These are phyloP conservation scores for Naganishia onofrii DNA, from an alignment of 768 basidiomycete genomes.

Conservation along the genomic window DNA sequence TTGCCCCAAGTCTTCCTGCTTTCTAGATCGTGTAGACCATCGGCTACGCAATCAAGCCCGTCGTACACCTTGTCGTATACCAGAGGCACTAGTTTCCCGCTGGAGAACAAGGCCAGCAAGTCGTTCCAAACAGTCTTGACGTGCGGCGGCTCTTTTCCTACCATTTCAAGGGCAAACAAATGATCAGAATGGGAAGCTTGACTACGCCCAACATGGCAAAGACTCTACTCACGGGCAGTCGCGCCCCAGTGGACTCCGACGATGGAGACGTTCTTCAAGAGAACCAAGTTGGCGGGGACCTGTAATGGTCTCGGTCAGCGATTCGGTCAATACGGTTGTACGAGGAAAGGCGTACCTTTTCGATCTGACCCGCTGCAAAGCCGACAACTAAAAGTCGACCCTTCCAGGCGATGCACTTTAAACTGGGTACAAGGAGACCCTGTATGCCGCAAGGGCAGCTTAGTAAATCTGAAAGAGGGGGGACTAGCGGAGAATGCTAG, in stretches of 20 bases:
- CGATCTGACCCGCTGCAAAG: slow-evolving; percentile 79
- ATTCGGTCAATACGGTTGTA: slow-evolving; percentile 50
- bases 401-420: slow-evolving; percentile 94
- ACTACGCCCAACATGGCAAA: no score
- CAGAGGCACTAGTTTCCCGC: slow-evolving; percentile 66
- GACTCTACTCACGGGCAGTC: slow-evolving; percentile 62
- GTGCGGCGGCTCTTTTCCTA: slow-evolving; percentile 63
- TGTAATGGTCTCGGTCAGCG: no score
- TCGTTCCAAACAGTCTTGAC: slow-evolving; percentile 70
- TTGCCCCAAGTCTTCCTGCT: slow-evolving; percentile 90
- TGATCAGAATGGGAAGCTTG: no score
- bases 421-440: slow-evolving; percentile 60
- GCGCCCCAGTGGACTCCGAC: slow-evolving; percentile 86
- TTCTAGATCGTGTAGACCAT: slow-evolving; percentile 74
- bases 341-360: slow-evolving; percentile 56
- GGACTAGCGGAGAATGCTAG: background rate
- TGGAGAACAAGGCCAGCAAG: slow-evolving; percentile 68
- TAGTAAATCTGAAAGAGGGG: background rate
- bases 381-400: slow-evolving; percentile 90
- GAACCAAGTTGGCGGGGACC: slow-evolving; percentile 69
- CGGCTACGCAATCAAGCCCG: slow-evolving; percentile 64
- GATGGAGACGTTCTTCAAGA: slow-evolving; percentile 80
- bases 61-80: slow-evolving; percentile 67
- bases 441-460: slow-evolving; percentile 26
- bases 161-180: slow-evolving; percentile 32